A percentile compares a stretch with the other conserved stretches of the same genome.
phyloP scores from a whole-genome alignment of 805 yeast species.

The Metschnikowia arizonensis region DNA sequence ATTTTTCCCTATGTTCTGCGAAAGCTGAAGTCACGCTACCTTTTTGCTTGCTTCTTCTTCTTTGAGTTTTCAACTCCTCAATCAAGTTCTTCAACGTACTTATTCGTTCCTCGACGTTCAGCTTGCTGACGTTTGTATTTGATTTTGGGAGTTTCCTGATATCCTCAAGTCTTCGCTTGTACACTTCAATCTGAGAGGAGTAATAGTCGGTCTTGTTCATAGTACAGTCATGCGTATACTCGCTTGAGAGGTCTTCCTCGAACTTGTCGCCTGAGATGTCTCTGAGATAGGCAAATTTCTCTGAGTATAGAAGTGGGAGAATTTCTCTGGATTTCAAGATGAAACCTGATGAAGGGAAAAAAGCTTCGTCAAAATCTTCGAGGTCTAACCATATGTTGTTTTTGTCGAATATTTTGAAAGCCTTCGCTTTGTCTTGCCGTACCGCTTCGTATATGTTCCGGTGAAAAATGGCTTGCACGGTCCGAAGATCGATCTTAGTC shows the following conservation, averaged over 20 bases:
- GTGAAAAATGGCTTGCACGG: slow-evolving; percentile 46
- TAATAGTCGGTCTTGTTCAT: slow-evolving; percentile 25
- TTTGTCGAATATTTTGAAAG: slow-evolving; percentile 44
- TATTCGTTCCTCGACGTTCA: slow-evolving; percentile 10
- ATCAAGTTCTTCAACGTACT: slow-evolving; percentile 19
- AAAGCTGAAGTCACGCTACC: slow-evolving; percentile 9
- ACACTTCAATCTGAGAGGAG: slow-evolving; percentile 26
- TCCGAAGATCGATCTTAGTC: slow-evolving; percentile 55
- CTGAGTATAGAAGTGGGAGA: slow-evolving; percentile 61
- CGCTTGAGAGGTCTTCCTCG: slow-evolving; percentile 20
- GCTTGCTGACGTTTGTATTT: slow-evolving; percentile 5
- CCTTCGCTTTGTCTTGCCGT: slow-evolving; percentile 6
- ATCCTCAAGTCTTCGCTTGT: slow-evolving; percentile 25
- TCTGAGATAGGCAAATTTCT: slow-evolving; percentile 64
- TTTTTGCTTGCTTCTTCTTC: slow-evolving; percentile 6
- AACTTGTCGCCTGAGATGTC: slow-evolving; percentile 39
- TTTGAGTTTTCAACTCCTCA: slow-evolving; percentile 5
- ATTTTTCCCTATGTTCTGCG: slow-evolving; percentile 14
- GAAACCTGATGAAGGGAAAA: slow-evolving; percentile 34
- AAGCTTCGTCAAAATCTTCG: slow-evolving; percentile 59
- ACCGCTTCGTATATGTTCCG: slow-evolving; percentile 24
- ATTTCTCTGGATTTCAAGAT: slow-evolving; percentile 44
- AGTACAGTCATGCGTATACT: slow-evolving; percentile 29
- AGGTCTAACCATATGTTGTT: slow-evolving; percentile 61
- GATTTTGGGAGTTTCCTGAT: slow-evolving; percentile 17